Percentiles rank a stretch among this genome's conserved stretches.
phyloP scores from a whole-genome alignment of 2,329 filamentous ascomycete genomes.

The Pseudopithomyces chartarum region DNA sequence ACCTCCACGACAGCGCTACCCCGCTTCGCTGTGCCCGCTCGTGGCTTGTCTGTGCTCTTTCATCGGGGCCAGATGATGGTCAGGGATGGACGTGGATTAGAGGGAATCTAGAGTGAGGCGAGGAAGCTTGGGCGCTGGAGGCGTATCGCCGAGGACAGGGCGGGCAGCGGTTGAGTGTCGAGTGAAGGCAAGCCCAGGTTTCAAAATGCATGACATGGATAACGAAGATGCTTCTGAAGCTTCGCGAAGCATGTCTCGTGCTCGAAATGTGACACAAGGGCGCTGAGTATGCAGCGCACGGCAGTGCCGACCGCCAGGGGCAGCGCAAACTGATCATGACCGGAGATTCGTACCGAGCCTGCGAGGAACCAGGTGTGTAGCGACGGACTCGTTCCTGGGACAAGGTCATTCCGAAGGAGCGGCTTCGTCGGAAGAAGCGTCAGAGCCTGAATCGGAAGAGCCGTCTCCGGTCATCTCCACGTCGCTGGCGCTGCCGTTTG shows the following conservation, averaged over 20 bases:
- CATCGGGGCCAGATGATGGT: neutral
- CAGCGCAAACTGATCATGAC: neutral
- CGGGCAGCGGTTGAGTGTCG: neutral
- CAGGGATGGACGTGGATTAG: neutral
- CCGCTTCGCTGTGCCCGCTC: slow-evolving; percentile 8
- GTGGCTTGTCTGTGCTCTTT: slow-evolving; percentile 4
- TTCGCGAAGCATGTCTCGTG: neutral
- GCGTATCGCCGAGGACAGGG: neutral
- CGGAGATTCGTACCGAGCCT: neutral
- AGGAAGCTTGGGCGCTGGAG: slow-evolving; percentile 7
- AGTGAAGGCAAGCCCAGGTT: neutral
- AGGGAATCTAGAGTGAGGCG: neutral
- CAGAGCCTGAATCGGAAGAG: neutral
- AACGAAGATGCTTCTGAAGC: slow-evolving; percentile 4
- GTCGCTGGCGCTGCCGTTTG: slow-evolving; percentile 30
- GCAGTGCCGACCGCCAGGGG: neutral
- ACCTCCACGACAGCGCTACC: slow-evolving; percentile 4
- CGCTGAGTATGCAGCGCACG: neutral
- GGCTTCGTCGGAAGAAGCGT: slow-evolving; percentile 1
- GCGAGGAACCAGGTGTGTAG: neutral
- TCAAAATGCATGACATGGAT: slow-evolving; percentile 1
- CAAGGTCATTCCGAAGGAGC: slow-evolving; percentile 5
- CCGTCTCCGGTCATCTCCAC: slow-evolving; percentile 33
- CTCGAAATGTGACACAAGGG: neutral
- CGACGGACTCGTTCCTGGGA: neutral